phyloP scores from a whole-genome alignment of 1,284 basidiomycete species.

The Sporisorium scitamineum region DNA sequence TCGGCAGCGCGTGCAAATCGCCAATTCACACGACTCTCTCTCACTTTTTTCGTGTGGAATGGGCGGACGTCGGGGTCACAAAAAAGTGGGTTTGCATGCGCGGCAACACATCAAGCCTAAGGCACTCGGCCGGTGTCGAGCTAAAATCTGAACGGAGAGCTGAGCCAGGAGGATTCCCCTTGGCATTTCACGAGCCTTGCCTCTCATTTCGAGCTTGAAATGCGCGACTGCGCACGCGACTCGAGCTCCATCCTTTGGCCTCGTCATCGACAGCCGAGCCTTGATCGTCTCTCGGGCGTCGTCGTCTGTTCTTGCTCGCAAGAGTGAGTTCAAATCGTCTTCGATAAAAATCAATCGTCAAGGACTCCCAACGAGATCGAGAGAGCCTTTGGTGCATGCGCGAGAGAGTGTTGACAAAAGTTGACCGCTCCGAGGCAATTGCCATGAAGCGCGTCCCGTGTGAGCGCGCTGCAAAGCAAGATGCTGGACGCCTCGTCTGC shows the following conservation, averaged over 20 bases:
- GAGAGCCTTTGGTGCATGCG: background rate
- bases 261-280: conserved; percentile 1
- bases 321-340: background rate
- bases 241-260: background rate
- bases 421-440: background rate
- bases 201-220: background rate
- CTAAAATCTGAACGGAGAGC: conserved; percentile 13
- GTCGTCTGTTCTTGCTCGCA: background rate
- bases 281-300: background rate
- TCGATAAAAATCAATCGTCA: background rate
- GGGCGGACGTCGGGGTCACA: conserved; percentile 7
- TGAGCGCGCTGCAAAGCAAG: background rate
- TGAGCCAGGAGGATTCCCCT: background rate
- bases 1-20: background rate
- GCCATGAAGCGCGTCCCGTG: background rate
- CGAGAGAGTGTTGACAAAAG: background rate
- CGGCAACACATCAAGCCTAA: background rate
- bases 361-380: no score
- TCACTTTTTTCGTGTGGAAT: background rate
- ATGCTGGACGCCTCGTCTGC: background rate
- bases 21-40: background rate
- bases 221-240: background rate
- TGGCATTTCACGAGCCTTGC: conserved; percentile 1
- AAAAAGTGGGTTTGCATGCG: background rate
- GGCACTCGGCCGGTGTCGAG: conserved; percentile 20